A percentile compares a stretch with the other conserved stretches of the same genome.
phyloP scores from a whole-genome alignment of 169 alveolate genomes.

The Besnoitia besnoiti region DNA sequence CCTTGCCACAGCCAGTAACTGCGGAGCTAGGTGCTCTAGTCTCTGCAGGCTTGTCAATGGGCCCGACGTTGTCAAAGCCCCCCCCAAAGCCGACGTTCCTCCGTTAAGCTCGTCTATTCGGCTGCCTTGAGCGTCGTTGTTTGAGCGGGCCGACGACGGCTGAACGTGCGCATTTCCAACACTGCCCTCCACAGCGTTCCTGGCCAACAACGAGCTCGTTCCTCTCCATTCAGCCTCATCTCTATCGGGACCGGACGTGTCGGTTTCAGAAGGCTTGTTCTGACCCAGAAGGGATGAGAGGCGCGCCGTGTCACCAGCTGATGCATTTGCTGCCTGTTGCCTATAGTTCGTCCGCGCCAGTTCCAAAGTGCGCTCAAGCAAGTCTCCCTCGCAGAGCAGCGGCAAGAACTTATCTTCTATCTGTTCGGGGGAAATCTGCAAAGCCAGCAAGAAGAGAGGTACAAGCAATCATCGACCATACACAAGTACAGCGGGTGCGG shows the following conservation, averaged over 20 bases:
- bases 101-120: no score
- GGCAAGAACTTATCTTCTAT: slow-evolving; percentile 26
- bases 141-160: no score
- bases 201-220: no score
- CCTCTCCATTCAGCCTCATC: not conserved
- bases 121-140: no score
- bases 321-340: not conserved
- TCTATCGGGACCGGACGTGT: not conserved
- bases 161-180: no score
- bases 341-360: slow-evolving; percentile 4
- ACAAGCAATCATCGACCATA: no score
- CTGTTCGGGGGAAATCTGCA: not conserved
- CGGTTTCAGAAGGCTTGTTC: not conserved
- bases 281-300: not conserved
- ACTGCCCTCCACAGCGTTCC: no score
- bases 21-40: not conserved
- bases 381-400: slow-evolving; percentile 36
- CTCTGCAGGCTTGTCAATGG: not conserved
- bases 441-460: not conserved
- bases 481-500: no score
- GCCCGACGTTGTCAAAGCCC: no score
- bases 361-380: slow-evolving; percentile 28
- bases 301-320: not conserved
- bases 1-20: not conserved
- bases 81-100: no score